These are phyloP conservation scores for Mollisia scopiformis DNA, from an alignment of 2,329 filamentous ascomycete genomes.

Conservation along the genomic window DNA sequence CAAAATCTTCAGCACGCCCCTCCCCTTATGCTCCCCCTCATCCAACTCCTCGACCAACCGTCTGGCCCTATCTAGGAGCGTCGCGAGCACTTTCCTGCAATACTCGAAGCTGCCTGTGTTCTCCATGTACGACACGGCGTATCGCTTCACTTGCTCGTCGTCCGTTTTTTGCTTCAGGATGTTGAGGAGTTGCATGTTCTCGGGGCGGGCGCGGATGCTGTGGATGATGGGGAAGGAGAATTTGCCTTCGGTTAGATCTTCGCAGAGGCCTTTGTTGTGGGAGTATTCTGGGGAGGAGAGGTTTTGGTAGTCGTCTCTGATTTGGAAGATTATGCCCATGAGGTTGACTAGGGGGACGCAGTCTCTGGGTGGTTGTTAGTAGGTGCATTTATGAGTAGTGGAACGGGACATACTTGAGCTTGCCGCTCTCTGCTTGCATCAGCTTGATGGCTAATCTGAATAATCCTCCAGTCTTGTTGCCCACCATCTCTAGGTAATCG, in stretches of 20 bases:
- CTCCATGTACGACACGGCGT: constrained; percentile 91
- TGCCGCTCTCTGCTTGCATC: constrained; percentile 75
- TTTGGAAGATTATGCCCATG: constrained; percentile 86
- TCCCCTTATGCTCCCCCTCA: constrained; percentile 56
- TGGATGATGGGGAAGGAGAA: constrained; percentile 97
- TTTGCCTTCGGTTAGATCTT: constrained; percentile 96
- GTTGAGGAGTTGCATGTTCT: constrained; percentile 81
- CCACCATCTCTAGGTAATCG: constrained; percentile 93
- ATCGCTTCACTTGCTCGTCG: constrained; percentile 86
- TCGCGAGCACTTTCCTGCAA: constrained; percentile 67
- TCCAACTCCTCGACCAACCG: constrained; percentile 68
- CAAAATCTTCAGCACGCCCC: constrained; percentile 66
- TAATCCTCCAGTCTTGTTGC: constrained; percentile 86
- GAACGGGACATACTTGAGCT: constrained; percentile 40
- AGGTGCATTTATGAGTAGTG: constrained; percentile 9
- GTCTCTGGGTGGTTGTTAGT: constrained; percentile 49
- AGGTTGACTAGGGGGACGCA: constrained; percentile 85
- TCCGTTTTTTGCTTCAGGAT: constrained; percentile 89
- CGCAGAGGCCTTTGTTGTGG: constrained; percentile 89
- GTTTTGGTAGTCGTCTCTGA: constrained; percentile 93
- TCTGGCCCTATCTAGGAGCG: constrained; percentile 61
- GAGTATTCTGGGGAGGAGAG: constrained; percentile 76
- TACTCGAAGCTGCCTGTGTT: constrained; percentile 88
- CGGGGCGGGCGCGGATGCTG: constrained; percentile 77
- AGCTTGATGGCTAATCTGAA: constrained; percentile 85